phyloP scores from a whole-genome alignment of 257 asterid genomes.

The Solanum dulcamara region DNA sequence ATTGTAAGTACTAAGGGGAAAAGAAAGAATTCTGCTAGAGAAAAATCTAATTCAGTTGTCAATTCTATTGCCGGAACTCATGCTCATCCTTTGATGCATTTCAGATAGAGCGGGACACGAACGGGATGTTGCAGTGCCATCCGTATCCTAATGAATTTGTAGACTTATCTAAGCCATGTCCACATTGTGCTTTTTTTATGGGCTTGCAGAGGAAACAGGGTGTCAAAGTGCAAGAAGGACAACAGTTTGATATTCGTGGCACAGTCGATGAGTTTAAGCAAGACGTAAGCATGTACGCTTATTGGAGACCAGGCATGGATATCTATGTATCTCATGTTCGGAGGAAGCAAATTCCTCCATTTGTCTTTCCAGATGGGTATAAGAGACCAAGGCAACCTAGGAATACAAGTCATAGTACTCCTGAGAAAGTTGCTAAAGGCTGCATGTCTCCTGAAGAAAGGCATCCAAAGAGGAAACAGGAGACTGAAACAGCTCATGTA shows the following conservation, averaged over 20 bases:
- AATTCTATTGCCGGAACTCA: neutral
- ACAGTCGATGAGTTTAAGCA: slow-evolving; percentile 30
- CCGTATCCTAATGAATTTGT: slow-evolving; percentile 26
- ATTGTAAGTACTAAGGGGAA: neutral
- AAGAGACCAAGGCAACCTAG: slow-evolving; percentile 3
- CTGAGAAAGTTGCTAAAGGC: neutral
- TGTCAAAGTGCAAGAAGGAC: slow-evolving; percentile 14
- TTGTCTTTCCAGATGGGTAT: slow-evolving; percentile 24
- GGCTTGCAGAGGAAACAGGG: slow-evolving; percentile 31
- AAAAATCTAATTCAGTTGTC: neutral
- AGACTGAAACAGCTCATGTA: neutral
- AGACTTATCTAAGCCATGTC: slow-evolving; percentile 18
- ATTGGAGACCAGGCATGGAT: slow-evolving; percentile 29
- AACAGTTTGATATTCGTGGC: slow-evolving; percentile 26
- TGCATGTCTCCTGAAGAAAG: slow-evolving; percentile 2
- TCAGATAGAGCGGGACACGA: slow-evolving; percentile 28
- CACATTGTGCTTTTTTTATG: slow-evolving; percentile 24
- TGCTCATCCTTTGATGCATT: neutral
- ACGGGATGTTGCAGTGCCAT: slow-evolving; percentile 32
- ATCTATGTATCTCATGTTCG: slow-evolving; percentile 25
- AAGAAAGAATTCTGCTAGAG: neutral
- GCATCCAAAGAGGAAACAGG: slow-evolving; percentile 3
- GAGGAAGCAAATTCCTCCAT: slow-evolving; percentile 18
- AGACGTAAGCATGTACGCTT: slow-evolving; percentile 13
- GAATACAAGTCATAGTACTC: neutral